Conservation (phyloP, 148 eudicot species). For the Silene uniflora region DNA sequence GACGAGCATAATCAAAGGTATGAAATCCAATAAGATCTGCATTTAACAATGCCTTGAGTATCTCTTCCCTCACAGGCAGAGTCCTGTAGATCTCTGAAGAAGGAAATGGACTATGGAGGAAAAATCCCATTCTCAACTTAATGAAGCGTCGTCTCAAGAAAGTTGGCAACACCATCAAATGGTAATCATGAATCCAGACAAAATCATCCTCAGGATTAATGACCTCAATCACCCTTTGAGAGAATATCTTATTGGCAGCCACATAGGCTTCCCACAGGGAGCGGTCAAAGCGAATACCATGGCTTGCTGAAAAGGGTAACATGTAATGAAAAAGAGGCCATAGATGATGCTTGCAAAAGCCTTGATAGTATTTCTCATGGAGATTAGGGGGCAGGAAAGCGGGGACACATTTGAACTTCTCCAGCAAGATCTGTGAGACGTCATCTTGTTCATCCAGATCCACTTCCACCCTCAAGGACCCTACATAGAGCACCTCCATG, state of each 20-base stretch:
- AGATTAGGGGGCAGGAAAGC: constrained; percentile 35
- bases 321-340: constrained; percentile 49
- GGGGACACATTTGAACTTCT: constrained; percentile 42
- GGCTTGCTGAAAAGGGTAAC: constrained; percentile 40
- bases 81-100: constrained; percentile 42
- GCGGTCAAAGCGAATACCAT: constrained; percentile 39
- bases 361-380: constrained; percentile 31
- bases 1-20: constrained; percentile 47
- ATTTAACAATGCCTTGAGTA: constrained; percentile 38
- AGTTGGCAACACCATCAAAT: constrained; percentile 44
- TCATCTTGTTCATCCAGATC: constrained; percentile 35
- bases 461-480: constrained; percentile 35
- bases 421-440: constrained; percentile 36
- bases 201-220: constrained; percentile 40
- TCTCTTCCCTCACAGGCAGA: constrained; percentile 41
- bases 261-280: constrained; percentile 45
- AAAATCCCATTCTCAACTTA: constrained; percentile 37
- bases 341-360: constrained; percentile 45
- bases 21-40: constrained; percentile 43
- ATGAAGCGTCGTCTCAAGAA: constrained; percentile 37
- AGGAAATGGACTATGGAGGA: constrained; percentile 42
- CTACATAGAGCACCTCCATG: constrained; percentile 39
- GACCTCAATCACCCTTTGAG: constrained; percentile 42
- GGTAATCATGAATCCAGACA: constrained; percentile 44
- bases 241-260: constrained; percentile 37